Percentiles rank a stretch among this genome's conserved stretches.
Conservation (phyloP, 768 basidiomycete species). For the Rhizopogon vesiculosus region DNA sequence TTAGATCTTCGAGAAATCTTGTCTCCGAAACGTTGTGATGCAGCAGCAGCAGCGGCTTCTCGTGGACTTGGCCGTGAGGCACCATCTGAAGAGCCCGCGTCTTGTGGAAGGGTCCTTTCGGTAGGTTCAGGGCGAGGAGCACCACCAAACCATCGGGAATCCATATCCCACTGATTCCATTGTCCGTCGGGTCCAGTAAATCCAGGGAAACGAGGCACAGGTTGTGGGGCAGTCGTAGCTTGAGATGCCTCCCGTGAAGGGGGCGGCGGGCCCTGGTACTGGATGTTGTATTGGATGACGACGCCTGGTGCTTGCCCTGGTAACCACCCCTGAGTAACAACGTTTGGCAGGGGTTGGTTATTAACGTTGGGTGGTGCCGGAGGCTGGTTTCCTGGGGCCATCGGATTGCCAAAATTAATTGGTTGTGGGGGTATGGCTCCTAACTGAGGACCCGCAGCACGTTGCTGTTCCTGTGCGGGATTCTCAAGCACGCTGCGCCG, state of each 20-base stretch:
- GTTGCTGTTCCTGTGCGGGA: conserved; percentile 27
- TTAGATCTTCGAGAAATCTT: not conserved
- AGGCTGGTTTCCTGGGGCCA: conserved; percentile 9
- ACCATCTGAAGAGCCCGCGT: not conserved
- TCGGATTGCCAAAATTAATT: conserved; percentile 24
- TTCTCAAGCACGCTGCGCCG: conserved; percentile 74
- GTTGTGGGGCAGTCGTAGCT: conserved; percentile 28
- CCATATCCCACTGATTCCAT: conserved; percentile 63
- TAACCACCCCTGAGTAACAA: conserved; percentile 31
- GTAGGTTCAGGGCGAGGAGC: conserved; percentile 6
- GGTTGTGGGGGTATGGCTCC: conserved; percentile 28
- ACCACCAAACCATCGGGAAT: conserved; percentile 24
- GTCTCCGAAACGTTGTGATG: conserved; percentile 44
- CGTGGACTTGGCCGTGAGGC: conserved; percentile 27
- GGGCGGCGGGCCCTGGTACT: conserved; percentile 41
- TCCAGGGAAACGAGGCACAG: conserved; percentile 53
- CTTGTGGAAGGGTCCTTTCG: not conserved
- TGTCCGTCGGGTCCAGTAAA: conserved; percentile 59
- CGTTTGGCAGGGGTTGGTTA: conserved; percentile 33
- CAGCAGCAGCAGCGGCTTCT: conserved; percentile 65
- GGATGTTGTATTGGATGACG: conserved; percentile 62
- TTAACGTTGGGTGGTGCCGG: conserved; percentile 39
- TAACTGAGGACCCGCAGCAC: conserved; percentile 18
- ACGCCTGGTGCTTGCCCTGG: conserved; percentile 38
- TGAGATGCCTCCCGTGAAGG: conserved; percentile 6